Conservation (phyloP, 805 yeast genomes). For the Candida boleticola region DNA sequence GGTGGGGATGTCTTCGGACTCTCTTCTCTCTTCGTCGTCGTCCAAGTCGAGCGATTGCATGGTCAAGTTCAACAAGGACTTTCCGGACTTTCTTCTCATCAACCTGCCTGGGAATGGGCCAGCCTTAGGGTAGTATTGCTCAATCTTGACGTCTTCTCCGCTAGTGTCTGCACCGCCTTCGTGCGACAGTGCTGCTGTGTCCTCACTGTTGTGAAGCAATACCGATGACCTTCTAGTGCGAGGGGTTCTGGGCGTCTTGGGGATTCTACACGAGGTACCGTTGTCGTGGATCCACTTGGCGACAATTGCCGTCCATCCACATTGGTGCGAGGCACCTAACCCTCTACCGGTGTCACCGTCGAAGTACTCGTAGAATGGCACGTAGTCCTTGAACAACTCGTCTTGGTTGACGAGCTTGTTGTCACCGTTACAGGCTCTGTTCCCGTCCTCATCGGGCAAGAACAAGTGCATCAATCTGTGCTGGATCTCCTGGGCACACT, state of each 20-base stretch:
- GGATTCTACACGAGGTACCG: constrained; percentile 64
- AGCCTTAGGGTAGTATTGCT: constrained; percentile 41
- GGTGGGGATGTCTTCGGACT: constrained; percentile 13
- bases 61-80: constrained; percentile 66
- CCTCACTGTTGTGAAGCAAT: constrained; percentile 15
- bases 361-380: constrained; percentile 83
- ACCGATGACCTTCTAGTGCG: constrained; percentile 25
- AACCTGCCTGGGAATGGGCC: constrained; percentile 54
- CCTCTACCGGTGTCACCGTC: constrained; percentile 96
- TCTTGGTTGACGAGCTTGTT: constrained; percentile 53
- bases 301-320: constrained; percentile 94
- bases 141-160: constrained; percentile 31
- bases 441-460: constrained; percentile 60
- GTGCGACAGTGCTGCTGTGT: constrained; percentile 9
- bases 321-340: constrained; percentile 88
- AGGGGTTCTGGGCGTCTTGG: constrained; percentile 41
- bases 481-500: constrained; percentile 87
- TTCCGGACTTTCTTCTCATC: constrained; percentile 70
- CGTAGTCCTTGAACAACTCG: constrained; percentile 68
- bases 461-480: constrained; percentile 80
- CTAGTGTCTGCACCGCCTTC: constrained; percentile 9
- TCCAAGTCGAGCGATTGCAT: constrained; percentile 65
- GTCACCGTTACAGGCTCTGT: constrained; percentile 79
- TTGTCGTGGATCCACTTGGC: constrained; percentile 91
- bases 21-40: constrained; percentile 49